Base-by-base conservation (phyloP, 2,329 filamentous ascomycete genomes). In the Elsinoe arachidis region DNA sequence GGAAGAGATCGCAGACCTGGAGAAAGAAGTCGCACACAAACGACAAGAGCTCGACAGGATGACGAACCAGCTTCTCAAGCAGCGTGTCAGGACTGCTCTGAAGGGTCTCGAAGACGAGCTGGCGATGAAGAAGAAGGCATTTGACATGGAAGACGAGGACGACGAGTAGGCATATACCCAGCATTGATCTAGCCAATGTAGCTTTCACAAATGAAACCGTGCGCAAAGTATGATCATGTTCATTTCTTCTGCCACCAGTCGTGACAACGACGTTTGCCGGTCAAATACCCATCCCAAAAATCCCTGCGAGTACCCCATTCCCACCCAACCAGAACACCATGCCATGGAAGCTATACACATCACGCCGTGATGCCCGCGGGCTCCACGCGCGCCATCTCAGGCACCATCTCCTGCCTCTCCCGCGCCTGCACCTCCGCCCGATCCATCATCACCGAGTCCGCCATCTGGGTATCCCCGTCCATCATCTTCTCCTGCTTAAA, bases 1-100 rank as follows among this genome's bases (percentile, higher is more conserved):
- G 51, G 77, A 79, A 58, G 78, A 83, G 66, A 79, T 83, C 55
- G 74, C 73, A 3, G 80, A 82, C 64, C 63, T 83, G 61, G 74
- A 81, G 66, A 72, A 73, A 47, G 74, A 78, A 59, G 74, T 82
- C 39, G 70, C 71, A 39, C 67, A 70, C 23, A 72, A 73, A 17
- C 61, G 61, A 51, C 59, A 60, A 54, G 67, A 67, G 53, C 68
- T 74, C 26, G 72, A 75, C 46, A 71, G 70, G 26, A 70, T 74
- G 60, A 69, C 66, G 17, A 80, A 80, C 59, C 67, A 67, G 11
- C 71, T 83, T 59, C 69, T 81, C 61, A 76, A 74, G 66, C 70
- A 73, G 61, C 72, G 79, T 57, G 68, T 79, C 56, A 69, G 75
- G 63, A 72, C 73, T 43, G 78, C 75, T 58, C 72, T 81, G 46